A percentile compares a stretch with the other conserved stretches of the same genome.
Conservation (phyloP, 2,329 filamentous ascomycete species). For the Penicillium sclerotigenum region DNA sequence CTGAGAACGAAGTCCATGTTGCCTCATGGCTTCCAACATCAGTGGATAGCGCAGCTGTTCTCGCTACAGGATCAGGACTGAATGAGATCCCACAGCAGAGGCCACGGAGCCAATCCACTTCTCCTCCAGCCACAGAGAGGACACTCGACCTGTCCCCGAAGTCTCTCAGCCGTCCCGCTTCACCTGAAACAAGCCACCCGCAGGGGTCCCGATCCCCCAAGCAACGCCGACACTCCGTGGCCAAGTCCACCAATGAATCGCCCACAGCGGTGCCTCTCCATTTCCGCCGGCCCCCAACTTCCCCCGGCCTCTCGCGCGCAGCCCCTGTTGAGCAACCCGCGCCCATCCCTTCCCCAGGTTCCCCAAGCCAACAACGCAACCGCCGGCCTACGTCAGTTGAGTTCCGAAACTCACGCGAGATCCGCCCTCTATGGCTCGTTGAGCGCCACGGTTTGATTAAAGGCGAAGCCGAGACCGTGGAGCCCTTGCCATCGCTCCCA, state of each 20-base stretch:
- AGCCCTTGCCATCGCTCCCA: constrained; percentile 50
- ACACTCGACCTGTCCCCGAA: constrained; percentile 27
- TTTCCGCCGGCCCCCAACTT: constrained; percentile 52
- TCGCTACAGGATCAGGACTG: constrained; percentile 16
- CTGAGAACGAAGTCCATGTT: constrained; percentile 36
- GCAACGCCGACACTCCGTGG: constrained; percentile 30
- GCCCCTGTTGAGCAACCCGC: constrained; percentile 40
- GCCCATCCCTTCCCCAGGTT: constrained; percentile 34
- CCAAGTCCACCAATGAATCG: constrained; percentile 36
- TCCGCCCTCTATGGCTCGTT: constrained; percentile 78
- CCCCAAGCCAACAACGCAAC: constrained; percentile 45
- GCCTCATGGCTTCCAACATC: constrained; percentile 44
- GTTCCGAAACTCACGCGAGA: constrained; percentile 59
- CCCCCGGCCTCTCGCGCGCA: constrained; percentile 44
- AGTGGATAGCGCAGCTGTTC: constrained; percentile 18
- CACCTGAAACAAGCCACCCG: constrained; percentile 24
- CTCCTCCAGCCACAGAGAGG: constrained; percentile 31
- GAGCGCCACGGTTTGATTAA: constrained; percentile 57
- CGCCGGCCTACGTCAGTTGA: constrained; percentile 51
- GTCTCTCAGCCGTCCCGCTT: constrained; percentile 37
- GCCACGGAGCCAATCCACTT: constrained; percentile 36
- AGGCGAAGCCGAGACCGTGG: constrained; percentile 39
- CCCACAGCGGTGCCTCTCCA: constrained; percentile 57
- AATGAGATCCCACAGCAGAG: constrained; percentile 25
- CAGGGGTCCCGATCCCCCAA: constrained; percentile 10